Base-by-base conservation (phyloP, 2,329 filamentous ascomycete genomes). In the Chaetomiaceae sp. region DNA sequence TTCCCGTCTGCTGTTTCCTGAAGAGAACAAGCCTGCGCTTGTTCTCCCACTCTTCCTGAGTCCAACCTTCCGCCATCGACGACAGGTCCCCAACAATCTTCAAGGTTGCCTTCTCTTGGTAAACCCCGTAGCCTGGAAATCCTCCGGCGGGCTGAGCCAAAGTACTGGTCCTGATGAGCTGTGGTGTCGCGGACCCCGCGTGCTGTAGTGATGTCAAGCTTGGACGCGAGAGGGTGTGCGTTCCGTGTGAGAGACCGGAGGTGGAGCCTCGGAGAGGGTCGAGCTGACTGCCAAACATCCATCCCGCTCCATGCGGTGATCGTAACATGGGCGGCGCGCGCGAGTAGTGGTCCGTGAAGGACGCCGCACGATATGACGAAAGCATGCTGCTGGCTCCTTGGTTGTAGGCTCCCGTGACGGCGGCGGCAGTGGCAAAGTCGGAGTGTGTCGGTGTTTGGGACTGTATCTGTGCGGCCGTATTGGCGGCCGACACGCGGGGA, bases 1-100 rank as follows among this genome's bases (percentile, higher is more conserved):
- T 90, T 22, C 88, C 89, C 27, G 74, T 75, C 66, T 97, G 91
- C 50, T 79, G 80, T 58, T 93, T 84, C 58, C 78, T 83, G 70
- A 98, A 98, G 58, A 90, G 80, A 15, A 98, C 90, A 30, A 98
- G 83, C 29, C 93, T 80, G 38, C 93, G 77, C 58, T 86, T 85
- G 43, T 81, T 81, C 30, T 83, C 78, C 68, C 81, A 83, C 65
- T 98, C 93, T 52, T 95, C 88, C 22, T 75, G 68, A 1, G 80
- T 84, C 93, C 93, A 98, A 51, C 82, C 78, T 52, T 85, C 78
- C 0, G 82, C 81, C 91, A 97, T 96, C 7, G 74, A 71, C 42
- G 89, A 82, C 38, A 98, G 75, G 59, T 96, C 87, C 17, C 90
- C 90, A 44, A 85, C 79, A 49, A 97, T 84, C 60, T 93, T 88